phyloP scores from a whole-genome alignment of 2,329 filamentous ascomycete species.

The Nemania sp. region DNA sequence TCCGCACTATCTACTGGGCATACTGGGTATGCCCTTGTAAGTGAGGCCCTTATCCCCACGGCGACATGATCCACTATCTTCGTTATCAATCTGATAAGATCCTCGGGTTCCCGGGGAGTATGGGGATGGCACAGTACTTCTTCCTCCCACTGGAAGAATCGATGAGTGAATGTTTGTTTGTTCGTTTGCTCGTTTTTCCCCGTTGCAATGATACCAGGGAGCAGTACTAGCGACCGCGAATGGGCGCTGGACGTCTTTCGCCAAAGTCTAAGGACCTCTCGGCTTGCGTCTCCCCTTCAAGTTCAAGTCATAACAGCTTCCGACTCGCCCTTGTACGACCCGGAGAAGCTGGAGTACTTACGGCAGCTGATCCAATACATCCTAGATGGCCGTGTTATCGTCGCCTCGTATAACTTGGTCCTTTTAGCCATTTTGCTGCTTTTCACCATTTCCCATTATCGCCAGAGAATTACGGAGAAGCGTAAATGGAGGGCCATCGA shows the following conservation, averaged over 20 bases:
- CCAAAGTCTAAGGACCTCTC: conserved; percentile 42
- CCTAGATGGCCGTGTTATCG: conserved; percentile 51
- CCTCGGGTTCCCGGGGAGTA: neutral
- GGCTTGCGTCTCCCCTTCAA: conserved; percentile 21
- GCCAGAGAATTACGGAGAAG: conserved; percentile 40
- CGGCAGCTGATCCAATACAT: conserved; percentile 50
- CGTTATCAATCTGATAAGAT: conserved; percentile 50
- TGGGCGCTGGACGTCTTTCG: conserved; percentile 43
- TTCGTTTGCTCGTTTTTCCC: neutral
- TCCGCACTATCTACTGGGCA: neutral
- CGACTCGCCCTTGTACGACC: conserved; percentile 40
- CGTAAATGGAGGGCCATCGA: conserved; percentile 46
- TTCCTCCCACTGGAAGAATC: conserved; percentile 13
- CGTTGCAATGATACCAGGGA: conserved; percentile 35
- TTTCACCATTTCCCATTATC: conserved; percentile 48
- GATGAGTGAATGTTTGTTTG: neutral
- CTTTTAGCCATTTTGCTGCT: conserved; percentile 48
- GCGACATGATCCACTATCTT: conserved; percentile 23
- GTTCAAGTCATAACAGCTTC: conserved; percentile 25
- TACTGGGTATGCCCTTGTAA: neutral
- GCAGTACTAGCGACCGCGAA: conserved; percentile 22
- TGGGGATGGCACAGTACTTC: conserved; percentile 4
- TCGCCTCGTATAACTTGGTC: conserved; percentile 52
- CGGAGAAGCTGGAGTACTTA: conserved; percentile 53
- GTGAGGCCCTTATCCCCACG: conserved; percentile 6